Percentiles rank a stretch among this genome's conserved stretches.
phyloP scores from a whole-genome alignment of 2,329 filamentous ascomycete genomes.

The Fusarium equiseti region DNA sequence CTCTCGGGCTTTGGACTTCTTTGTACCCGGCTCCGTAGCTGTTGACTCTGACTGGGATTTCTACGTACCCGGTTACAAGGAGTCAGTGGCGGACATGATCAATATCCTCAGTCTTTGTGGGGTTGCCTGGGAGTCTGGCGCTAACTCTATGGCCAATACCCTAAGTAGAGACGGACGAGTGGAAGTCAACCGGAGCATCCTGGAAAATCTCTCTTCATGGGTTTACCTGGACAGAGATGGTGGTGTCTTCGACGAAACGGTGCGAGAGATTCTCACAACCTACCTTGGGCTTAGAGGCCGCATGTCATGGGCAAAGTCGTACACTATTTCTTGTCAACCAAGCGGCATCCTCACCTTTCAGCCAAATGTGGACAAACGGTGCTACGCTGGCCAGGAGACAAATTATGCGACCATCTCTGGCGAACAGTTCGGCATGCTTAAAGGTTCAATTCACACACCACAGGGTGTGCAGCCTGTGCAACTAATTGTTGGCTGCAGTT shows the following conservation, averaged over 20 bases:
- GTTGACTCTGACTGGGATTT: slow-evolving; percentile 27
- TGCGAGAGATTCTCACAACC: neutral
- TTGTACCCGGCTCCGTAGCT: neutral
- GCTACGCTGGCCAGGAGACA: too few relatives aligned
- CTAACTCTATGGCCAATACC: neutral
- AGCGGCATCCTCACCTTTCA: neutral
- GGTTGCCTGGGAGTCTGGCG: too few relatives aligned
- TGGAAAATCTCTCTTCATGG: too few relatives aligned
- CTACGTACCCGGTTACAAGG: slow-evolving; percentile 28
- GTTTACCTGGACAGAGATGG: neutral
- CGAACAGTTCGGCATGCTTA: slow-evolving; percentile 24
- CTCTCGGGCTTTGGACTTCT: slow-evolving; percentile 8
- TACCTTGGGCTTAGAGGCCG: too few relatives aligned
- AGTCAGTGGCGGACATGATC: slow-evolving; percentile 20
- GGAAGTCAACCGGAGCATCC: too few relatives aligned
- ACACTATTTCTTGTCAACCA: too few relatives aligned
- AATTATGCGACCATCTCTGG: too few relatives aligned
- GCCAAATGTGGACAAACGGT: too few relatives aligned
- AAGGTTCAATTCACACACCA: slow-evolving; percentile 6
- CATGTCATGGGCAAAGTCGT: too few relatives aligned
- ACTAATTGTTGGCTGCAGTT: slow-evolving; percentile 20
- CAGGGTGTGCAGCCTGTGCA: slow-evolving; percentile 5
- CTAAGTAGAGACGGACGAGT: neutral
- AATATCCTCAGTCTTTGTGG: slow-evolving; percentile 5
- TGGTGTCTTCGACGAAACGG: neutral